phyloP scores from a whole-genome alignment of 2,329 filamentous ascomycete genomes.

The Monilinia vaccinii-corymbosi region DNA sequence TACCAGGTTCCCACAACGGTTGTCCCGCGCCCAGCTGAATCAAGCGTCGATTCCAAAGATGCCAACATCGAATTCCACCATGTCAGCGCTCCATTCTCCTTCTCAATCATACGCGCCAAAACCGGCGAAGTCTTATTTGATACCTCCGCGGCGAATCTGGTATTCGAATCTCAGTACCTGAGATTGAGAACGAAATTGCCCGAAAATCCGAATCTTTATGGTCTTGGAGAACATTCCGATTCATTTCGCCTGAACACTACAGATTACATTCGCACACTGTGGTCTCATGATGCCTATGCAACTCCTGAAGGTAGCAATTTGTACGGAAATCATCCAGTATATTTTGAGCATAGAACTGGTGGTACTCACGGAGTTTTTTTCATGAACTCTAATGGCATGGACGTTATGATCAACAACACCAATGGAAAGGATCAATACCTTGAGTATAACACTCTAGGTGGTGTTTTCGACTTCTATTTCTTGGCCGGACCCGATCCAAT shows the following conservation, averaged over 20 bases:
- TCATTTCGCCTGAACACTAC: constrained; percentile 47
- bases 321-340: constrained; percentile 55
- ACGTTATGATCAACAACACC: constrained; percentile 62
- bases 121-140: constrained; percentile 50
- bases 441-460: constrained; percentile 72
- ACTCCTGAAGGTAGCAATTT: constrained; percentile 48
- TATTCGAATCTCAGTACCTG: constrained; percentile 58
- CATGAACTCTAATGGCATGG: constrained; percentile 67
- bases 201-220: constrained; percentile 51
- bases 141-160: constrained; percentile 44
- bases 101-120: constrained; percentile 42
- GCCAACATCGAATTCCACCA: constrained; percentile 44
- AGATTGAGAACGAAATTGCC: constrained; percentile 52
- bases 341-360: constrained; percentile 50
- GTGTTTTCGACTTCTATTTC: constrained; percentile 66
- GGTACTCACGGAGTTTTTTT: constrained; percentile 59
- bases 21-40: constrained; percentile 40
- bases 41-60: constrained; percentile 26
- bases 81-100: constrained; percentile 49
- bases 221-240: constrained; percentile 56
- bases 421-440: constrained; percentile 49
- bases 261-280: constrained; percentile 53
- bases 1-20: constrained; percentile 54
- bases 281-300: constrained; percentile 50
- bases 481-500: constrained; percentile 49